Evolutionary conservation across 495 filamentous ascomycete genomes (phyloP).

Genomic region (Rhizodiscina lignyota): DNA sequence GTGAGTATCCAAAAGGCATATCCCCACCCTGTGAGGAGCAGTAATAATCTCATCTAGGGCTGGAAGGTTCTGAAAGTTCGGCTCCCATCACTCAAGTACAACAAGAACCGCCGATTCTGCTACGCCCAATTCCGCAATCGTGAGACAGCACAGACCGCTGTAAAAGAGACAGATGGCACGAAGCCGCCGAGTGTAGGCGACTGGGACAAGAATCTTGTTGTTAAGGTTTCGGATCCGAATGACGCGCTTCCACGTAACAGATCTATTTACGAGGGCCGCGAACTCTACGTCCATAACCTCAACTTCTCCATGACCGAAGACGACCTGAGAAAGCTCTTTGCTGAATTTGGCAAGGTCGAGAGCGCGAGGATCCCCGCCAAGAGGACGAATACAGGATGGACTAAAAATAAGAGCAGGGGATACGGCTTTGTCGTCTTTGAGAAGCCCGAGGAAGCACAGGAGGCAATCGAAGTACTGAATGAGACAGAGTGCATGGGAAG

Average conservation of each 20-base stretch:
- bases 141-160: conserved; percentile 21
- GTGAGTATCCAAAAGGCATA: no score
- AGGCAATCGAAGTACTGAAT: conserved; percentile 1
- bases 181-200: conserved; percentile 52
- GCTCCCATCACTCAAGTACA: conserved; percentile 78
- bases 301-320: conserved; percentile 46
- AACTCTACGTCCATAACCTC: conserved; percentile 68
- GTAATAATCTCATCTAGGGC: no score
- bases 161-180: conserved; percentile 50
- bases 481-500: neutral
- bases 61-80: conserved; percentile 75
- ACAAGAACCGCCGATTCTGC: conserved; percentile 79
- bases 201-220: conserved; percentile 46
- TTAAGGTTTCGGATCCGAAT: conserved; percentile 68
- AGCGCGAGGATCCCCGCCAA: conserved; percentile 47
- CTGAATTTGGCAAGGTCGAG: conserved; percentile 58
- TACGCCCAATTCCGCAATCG: conserved; percentile 68
- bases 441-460: conserved; percentile 31
- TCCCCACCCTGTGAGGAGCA: no score
- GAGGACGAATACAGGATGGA: no score
- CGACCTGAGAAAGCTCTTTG: conserved; percentile 53
- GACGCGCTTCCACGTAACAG: conserved; percentile 64
- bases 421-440: conserved; percentile 63
- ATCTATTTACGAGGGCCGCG: conserved; percentile 68
- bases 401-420: conserved; percentile 51